Evolutionary conservation across 1,139 yeast species (phyloP).

Genomic region (Nematodospora anomalae): DNA sequence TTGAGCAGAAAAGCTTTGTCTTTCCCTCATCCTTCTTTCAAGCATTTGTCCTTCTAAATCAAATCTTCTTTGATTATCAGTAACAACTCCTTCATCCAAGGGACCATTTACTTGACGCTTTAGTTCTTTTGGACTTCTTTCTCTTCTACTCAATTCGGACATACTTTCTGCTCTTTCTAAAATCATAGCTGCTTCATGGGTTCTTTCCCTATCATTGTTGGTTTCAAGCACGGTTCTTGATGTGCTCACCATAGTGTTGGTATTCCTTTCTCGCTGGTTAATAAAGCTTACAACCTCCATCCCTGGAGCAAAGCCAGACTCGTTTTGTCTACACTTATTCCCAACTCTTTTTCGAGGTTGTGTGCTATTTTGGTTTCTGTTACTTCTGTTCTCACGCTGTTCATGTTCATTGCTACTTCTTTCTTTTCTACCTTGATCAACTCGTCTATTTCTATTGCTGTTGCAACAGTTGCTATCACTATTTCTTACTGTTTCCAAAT

Average conservation of each 20-base stretch:
- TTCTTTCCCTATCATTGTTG: slow-evolving; percentile 2
- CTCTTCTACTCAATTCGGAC: slow-evolving; percentile 11
- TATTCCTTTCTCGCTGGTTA: neutral
- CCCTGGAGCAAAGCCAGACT: neutral
- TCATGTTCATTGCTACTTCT: neutral
- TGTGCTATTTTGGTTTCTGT: neutral
- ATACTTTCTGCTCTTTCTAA: slow-evolving; percentile 14
- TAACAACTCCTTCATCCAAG: neutral
- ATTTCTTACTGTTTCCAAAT: neutral
- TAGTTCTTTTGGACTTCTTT: slow-evolving; percentile 8
- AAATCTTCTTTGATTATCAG: neutral
- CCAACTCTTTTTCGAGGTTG: neutral
- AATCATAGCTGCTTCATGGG: slow-evolving; percentile 14
- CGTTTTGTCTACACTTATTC: neutral
- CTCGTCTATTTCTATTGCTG: too few relatives aligned
- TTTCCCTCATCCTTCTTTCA: neutral
- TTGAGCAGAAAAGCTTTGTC: neutral
- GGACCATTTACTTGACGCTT: slow-evolving; percentile 4
- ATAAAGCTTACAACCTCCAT: neutral
- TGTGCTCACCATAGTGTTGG: too few relatives aligned
- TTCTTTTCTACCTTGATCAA: neutral
- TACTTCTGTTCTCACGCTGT: neutral
- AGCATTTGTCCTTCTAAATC: neutral
- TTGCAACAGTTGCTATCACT: too few relatives aligned
- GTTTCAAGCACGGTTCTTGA: neutral